A percentile compares a stretch with the other conserved stretches of the same genome.
These are phyloP conservation scores for Penicillium rolfsii DNA, from an alignment of 2,329 filamentous ascomycete genomes.

Conservation along the genomic window DNA sequence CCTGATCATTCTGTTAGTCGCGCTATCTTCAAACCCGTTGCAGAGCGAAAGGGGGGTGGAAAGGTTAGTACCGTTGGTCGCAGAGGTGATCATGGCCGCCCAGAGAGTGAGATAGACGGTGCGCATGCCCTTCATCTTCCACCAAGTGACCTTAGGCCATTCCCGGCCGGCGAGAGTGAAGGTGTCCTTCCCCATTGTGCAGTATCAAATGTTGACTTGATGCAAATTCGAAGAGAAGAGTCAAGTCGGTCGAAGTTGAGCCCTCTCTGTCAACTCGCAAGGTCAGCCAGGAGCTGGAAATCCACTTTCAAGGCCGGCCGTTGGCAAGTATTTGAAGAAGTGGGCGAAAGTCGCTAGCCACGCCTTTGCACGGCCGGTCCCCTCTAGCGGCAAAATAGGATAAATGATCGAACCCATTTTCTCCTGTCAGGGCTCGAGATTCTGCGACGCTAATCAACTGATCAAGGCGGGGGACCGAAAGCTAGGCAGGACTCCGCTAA, in stretches of 20 bases:
- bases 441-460: not conserved
- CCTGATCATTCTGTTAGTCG: constrained; percentile 26
- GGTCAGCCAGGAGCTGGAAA: not conserved
- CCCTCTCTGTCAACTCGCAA: not conserved
- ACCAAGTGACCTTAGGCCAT: constrained; percentile 28
- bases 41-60: too few relatives aligned
- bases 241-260: not conserved
- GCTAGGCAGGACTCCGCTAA: not conserved
- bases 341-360: not conserved
- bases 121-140: constrained; percentile 30
- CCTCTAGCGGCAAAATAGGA: constrained; percentile 11
- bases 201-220: not conserved
- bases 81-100: constrained; percentile 31
- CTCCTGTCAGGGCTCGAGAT: not conserved
- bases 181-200: constrained; percentile 25
- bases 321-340: constrained; percentile 1
- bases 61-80: constrained; percentile 20
- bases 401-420: not conserved
- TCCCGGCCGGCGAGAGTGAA: constrained; percentile 26
- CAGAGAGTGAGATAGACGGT: constrained; percentile 28
- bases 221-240: not conserved
- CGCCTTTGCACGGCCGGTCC: not conserved
- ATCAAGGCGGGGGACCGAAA: not conserved
- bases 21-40: too few relatives aligned
- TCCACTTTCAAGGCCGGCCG: not conserved